These are phyloP conservation scores for Phytopythium ostracodes DNA, from an alignment of 352 stramenopile species.

Conservation along the genomic window DNA sequence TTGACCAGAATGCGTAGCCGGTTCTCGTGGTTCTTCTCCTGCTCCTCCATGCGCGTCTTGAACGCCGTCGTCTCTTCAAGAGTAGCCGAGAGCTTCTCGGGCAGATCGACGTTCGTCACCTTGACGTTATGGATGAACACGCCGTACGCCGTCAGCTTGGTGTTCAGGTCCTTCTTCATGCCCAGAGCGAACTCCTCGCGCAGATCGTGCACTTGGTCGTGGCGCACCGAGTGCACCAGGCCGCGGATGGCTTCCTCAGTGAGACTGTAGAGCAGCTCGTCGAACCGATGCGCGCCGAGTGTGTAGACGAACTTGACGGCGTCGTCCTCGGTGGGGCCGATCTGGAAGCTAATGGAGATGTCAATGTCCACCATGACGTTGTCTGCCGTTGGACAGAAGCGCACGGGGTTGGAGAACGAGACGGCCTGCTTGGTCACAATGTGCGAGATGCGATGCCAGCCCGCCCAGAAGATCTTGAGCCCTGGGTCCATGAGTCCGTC, in stretches of 20 bases:
- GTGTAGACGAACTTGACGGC: constrained; percentile 83
- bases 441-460: constrained; percentile 81
- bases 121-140: constrained; percentile 89
- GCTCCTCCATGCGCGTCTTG: constrained; percentile 86
- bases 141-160: constrained; percentile 61
- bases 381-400: constrained; percentile 71
- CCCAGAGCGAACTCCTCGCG: constrained; percentile 75
- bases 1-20: constrained; percentile 79
- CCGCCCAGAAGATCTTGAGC: constrained; percentile 72
- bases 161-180: constrained; percentile 84
- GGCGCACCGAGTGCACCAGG: constrained; percentile 74
- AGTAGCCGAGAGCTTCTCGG: constrained; percentile 47
- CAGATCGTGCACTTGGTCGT: constrained; percentile 82
- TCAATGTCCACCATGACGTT: constrained; percentile 90
- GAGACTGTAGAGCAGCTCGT: constrained; percentile 79
- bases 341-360: constrained; percentile 87
- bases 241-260: constrained; percentile 76
- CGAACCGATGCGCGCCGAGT: constrained; percentile 77
- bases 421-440: constrained; percentile 86
- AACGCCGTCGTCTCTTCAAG: constrained; percentile 82
- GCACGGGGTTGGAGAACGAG: constrained; percentile 72
- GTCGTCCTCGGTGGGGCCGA: constrained; percentile 71
- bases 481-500: constrained; percentile 74
- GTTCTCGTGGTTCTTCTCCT: constrained; percentile 90
- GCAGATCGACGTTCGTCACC: constrained; percentile 81